A percentile compares a stretch with the other conserved stretches of the same genome.
Evolutionary conservation across 2,329 filamentous ascomycete species (phyloP).

Genomic region (Calonectria pseudoreteaudii): DNA sequence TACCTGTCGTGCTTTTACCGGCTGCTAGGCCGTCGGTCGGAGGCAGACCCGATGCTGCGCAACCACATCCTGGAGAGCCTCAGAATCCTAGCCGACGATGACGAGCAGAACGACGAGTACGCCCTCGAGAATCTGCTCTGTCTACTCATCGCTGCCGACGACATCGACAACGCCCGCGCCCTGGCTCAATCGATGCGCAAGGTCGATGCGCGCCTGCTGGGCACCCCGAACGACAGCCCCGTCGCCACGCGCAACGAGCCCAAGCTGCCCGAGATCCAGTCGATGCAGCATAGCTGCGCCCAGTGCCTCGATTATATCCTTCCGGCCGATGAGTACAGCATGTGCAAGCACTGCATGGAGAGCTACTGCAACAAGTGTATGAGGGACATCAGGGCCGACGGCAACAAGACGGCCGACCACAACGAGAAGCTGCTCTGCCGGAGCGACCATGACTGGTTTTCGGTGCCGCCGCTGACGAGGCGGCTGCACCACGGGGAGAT

Average conservation of each 20-base stretch:
- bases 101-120: constrained; percentile 55
- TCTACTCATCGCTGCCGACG: constrained; percentile 52
- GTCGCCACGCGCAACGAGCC: constrained; percentile 46
- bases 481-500: constrained; percentile 54
- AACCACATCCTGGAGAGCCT: constrained; percentile 52
- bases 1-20: constrained; percentile 54
- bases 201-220: constrained; percentile 45
- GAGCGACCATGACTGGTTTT: constrained; percentile 54
- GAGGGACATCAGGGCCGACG: constrained; percentile 44
- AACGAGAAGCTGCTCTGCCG: constrained; percentile 47
- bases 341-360: constrained; percentile 55
- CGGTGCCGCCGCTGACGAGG: constrained; percentile 50
- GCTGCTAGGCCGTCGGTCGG: constrained; percentile 41
- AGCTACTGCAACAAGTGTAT: constrained; percentile 52
- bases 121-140: constrained; percentile 56
- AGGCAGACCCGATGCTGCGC: constrained; percentile 46
- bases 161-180: constrained; percentile 50
- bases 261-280: constrained; percentile 51
- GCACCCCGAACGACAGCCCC: constrained; percentile 45
- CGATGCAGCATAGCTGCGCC: constrained; percentile 50
- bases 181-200: constrained; percentile 55
- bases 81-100: constrained; percentile 53
- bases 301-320: constrained; percentile 53
- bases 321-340: constrained; percentile 45
- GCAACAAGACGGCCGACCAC: constrained; percentile 46